Percentiles rank a stretch among this genome's conserved stretches.
phyloP scores from a whole-genome alignment of 768 basidiomycete genomes.

The Kwoniella europaea region DNA sequence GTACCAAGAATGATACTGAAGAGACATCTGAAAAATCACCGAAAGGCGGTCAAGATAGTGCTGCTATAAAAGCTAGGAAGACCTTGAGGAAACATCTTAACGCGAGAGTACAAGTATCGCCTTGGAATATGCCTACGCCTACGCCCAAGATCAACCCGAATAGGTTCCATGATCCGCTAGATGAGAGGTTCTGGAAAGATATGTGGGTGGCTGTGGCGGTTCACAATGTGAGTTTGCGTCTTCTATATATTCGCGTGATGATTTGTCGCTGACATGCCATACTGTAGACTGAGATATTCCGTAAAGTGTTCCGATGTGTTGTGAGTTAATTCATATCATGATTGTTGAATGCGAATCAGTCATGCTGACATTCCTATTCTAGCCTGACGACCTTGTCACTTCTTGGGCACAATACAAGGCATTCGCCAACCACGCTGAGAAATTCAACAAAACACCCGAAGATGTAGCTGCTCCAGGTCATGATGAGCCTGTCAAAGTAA shows the following conservation, averaged over 20 bases:
- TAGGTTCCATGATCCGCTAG: slow-evolving; percentile 86
- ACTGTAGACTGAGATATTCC: slow-evolving; percentile 85
- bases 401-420: slow-evolving; percentile 97
- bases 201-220: slow-evolving; percentile 85
- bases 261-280: slow-evolving; percentile 14
- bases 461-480: slow-evolving; percentile 51
- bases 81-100: slow-evolving; percentile 65
- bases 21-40: background rate
- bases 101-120: slow-evolving; percentile 64
- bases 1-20: slow-evolving; percentile 61
- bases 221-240: slow-evolving; percentile 72
- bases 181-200: slow-evolving; percentile 84
- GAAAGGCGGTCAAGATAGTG: slow-evolving; percentile 63
- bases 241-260: background rate
- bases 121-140: slow-evolving; percentile 69
- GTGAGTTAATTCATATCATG: slow-evolving; percentile 30
- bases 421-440: slow-evolving; percentile 64
- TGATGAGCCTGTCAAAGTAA: slow-evolving; percentile 52
- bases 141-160: slow-evolving; percentile 76
- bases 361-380: slow-evolving; percentile 10
- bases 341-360: background rate
- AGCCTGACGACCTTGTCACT: slow-evolving; percentile 85
- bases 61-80: slow-evolving; percentile 63
- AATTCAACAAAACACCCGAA: slow-evolving; percentile 57
- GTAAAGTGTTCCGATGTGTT: slow-evolving; percentile 90